These are phyloP conservation scores for Purpureocillium lavendulum DNA, from an alignment of 2,329 filamentous ascomycete species.

Conservation along the genomic window DNA sequence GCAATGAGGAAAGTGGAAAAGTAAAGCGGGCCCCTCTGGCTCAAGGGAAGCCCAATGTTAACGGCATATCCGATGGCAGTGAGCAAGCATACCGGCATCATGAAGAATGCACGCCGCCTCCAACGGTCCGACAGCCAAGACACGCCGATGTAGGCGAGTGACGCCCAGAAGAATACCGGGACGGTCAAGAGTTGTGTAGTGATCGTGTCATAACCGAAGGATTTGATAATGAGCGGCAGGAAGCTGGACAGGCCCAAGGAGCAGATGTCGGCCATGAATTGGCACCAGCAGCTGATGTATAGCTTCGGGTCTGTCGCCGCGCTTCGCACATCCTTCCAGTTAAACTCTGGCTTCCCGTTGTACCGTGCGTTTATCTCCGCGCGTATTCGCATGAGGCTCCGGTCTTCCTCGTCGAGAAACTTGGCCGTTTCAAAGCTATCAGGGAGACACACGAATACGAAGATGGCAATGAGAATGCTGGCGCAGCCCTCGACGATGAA, in stretches of 20 bases:
- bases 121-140: constrained; percentile 12
- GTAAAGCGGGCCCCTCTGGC: constrained; percentile 6
- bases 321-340: constrained; percentile 8
- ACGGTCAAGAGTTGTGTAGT: constrained; percentile 23
- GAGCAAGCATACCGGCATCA: constrained; percentile 10
- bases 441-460: constrained; percentile 10
- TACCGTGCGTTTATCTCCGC: constrained; percentile 8
- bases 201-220: constrained; percentile 19
- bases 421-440: constrained; percentile 3
- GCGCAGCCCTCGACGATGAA: constrained; percentile 27
- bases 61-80: constrained; percentile 19
- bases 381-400: constrained; percentile 10
- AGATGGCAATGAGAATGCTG: constrained; percentile 20
- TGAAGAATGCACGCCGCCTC: constrained; percentile 10
- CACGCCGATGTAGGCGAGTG: constrained; percentile 42
- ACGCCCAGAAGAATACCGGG: constrained; percentile 27
- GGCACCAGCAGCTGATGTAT: constrained; percentile 21
- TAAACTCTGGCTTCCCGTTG: constrained; percentile 8
- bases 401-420: constrained; percentile 8
- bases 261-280: constrained; percentile 18
- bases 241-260: constrained; percentile 20
- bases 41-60: constrained; percentile 11
- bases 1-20: constrained; percentile 13
- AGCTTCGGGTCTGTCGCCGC: constrained; percentile 11
- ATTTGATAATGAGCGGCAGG: constrained; percentile 22